Evolutionary conservation across 306 rosid species (phyloP).

Genomic region (Corylus americana): DNA sequence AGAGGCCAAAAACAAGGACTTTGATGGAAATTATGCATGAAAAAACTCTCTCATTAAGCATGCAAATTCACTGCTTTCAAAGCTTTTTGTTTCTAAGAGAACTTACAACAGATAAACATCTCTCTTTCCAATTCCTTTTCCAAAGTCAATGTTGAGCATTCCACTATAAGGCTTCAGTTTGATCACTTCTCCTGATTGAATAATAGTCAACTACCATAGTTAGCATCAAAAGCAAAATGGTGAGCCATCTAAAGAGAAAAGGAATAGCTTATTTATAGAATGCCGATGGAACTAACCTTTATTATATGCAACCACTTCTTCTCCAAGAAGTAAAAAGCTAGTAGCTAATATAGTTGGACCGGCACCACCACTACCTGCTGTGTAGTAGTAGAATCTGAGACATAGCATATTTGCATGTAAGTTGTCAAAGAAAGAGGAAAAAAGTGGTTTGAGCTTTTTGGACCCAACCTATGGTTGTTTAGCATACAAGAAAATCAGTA

Average conservation of each 20-base stretch:
- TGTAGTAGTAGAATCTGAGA: slow-evolving; percentile 87
- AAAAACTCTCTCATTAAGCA: background rate
- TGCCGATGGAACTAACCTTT: slow-evolving; percentile 55
- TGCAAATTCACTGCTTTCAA: slow-evolving; percentile 18
- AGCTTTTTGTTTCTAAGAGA: slow-evolving; percentile 14
- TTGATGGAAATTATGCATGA: background rate
- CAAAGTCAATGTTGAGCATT: slow-evolving; percentile 91
- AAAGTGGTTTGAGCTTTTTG: background rate
- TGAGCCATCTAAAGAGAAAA: slow-evolving; percentile 28
- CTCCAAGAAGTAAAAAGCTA: slow-evolving; percentile 90
- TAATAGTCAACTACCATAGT: slow-evolving; percentile 44
- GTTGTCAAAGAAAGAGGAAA: slow-evolving; percentile 16
- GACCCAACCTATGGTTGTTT: background rate
- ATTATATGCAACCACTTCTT: slow-evolving; percentile 87
- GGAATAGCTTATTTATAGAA: slow-evolving; percentile 20
- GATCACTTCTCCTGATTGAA: slow-evolving; percentile 76
- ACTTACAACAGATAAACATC: slow-evolving; percentile 94
- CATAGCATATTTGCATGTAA: slow-evolving; percentile 23
- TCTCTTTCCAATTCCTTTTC: slow-evolving; percentile 91
- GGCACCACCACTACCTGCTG: slow-evolving; percentile 97
- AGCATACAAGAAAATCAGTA: background rate
- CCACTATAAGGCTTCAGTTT: slow-evolving; percentile 93
- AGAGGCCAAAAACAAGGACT: background rate
- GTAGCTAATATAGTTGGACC: slow-evolving; percentile 95
- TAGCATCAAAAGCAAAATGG: slow-evolving; percentile 41